Base-by-base conservation (phyloP, 2,329 filamentous ascomycete species). In the Onygenales sp. region DNA sequence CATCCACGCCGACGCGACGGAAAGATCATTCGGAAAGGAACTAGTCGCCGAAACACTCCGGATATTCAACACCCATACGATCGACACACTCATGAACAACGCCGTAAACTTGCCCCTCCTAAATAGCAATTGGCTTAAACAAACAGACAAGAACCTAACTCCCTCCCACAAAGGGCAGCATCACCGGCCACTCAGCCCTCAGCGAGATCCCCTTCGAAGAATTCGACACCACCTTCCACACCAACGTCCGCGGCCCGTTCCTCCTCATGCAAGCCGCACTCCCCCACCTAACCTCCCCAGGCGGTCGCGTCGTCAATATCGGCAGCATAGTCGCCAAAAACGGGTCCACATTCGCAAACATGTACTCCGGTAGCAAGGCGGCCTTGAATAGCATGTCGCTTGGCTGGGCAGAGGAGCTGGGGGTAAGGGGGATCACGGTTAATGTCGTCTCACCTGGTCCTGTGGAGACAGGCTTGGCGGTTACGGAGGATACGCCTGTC, bases 11-110 rank as follows among this genome's bases (percentile, higher is more conserved):
- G 52, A 60, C 27, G 47, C 52, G 13, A 51, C 58, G 11, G 51
- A 56, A 32, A 46, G 58, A 7, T n/a, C 42, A n/a, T 44, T 44
- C 17, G 11, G 11, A 13, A 13, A 27, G 13, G 17, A n/a, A n/a
- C 13, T 27, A 6, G 42, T 14, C 17, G 10, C 9, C 21, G 56
- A 52, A 27, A 53, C 56, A 9, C 40, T 58, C 42, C 56, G 56
- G 34, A 13, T 49, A 11, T 59, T 58, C 54, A 42, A 54, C 27
- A 54, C 52, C 21, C 21, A 54, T 9, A 54, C 49, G 6, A 56
- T 59, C 31, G 57, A 59, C 36, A 59, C 58, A 50, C 52, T 59
- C 34, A 52, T 59, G 49, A 59, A 59, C 56, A 59, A 59, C 42
- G 57, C 57, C 11, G 42, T 40, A 40, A 40, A 14, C 14, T 14